Base-by-base conservation (phyloP, 768 basidiomycete species). In the Lepiota venenata region DNA sequence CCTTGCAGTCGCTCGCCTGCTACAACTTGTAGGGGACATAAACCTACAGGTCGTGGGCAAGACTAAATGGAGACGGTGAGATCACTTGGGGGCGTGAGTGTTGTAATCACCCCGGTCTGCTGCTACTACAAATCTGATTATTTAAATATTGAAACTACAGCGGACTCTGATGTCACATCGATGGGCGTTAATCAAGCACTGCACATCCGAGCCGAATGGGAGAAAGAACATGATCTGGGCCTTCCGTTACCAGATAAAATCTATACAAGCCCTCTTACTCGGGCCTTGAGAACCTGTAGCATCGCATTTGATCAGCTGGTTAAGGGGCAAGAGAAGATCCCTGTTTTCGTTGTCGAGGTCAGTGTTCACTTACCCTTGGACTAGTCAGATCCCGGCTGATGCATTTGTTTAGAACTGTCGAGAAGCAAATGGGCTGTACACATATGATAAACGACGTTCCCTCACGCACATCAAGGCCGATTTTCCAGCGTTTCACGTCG, bases 11-110 rank as follows among this genome's bases (percentile, higher is more conserved):
- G 45, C 44, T 27, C 50, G 12, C 42, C 21, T 8, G 7, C 32
- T 25, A n/a, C 18, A 39, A 12, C 32, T 22, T 1, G 18, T 22
- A 32, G 27, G 37, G 51, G 15, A 25, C 39, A 16, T 25, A 15
- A n/a, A 41, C 37, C 22, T 32, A n/a, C 51, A 88, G 87, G 10
- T 64, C 84, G 59, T 89, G 81, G 82, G 76, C 84, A 2, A 83
- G 77, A 60, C 63, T 83, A 8, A 68, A 86, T 45, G 84, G 83
- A 0, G 85, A 92, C 57, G 84, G 72, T 11, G 78, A 86, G 49
- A 67, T 88, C 3, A 69, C 68, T 1, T 92, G 89, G 89, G 90
- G 90, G 22, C 88, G 86, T 87, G 61, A 59, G 86, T 78, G 15
- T 32, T 6, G 9, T 10, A 20, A 35, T 16, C n/a, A n/a, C n/a